These are phyloP conservation scores for Aspergillus mulundensis DNA, from an alignment of 495 filamentous ascomycete genomes.

Conservation along the genomic window DNA sequence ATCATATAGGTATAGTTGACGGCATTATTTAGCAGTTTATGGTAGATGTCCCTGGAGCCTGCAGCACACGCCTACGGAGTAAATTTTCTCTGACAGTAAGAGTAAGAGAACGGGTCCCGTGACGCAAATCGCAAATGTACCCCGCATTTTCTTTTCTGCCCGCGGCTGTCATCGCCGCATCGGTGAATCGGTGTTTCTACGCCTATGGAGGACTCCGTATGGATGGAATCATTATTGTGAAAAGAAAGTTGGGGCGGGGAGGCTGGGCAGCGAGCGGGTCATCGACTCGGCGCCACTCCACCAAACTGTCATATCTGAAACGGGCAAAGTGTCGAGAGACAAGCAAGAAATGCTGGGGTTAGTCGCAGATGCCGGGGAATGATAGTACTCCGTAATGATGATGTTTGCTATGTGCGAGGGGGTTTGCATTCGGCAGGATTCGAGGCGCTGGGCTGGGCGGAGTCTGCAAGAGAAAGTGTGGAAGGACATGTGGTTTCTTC, in stretches of 20 bases:
- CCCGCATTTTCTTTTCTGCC: neutral
- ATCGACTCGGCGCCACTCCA: neutral
- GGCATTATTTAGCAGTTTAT: no score
- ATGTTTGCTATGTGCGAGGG: slow-evolving; percentile 1
- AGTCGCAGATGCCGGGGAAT: no score
- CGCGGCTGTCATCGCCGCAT: neutral
- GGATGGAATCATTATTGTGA: no score
- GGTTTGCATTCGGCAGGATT: neutral
- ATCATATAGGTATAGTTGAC: no score
- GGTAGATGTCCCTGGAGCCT: no score
- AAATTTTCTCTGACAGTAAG: no score
- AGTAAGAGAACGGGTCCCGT: neutral
- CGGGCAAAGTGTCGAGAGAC: neutral
- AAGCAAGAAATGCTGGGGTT: neutral
- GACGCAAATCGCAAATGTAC: neutral
- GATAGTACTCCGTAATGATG: no score
- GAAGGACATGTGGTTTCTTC: slow-evolving; percentile 10
- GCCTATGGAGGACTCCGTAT: no score
- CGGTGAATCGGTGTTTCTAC: no score
- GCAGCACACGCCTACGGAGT: no score
- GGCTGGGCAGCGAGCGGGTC: neutral
- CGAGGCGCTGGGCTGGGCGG: neutral
- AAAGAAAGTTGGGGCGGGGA: neutral
- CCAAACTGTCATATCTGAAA: neutral
- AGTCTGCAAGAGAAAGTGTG: neutral